Conservation (phyloP, 768 basidiomycete genomes). For the Lactarius hatsudake region DNA sequence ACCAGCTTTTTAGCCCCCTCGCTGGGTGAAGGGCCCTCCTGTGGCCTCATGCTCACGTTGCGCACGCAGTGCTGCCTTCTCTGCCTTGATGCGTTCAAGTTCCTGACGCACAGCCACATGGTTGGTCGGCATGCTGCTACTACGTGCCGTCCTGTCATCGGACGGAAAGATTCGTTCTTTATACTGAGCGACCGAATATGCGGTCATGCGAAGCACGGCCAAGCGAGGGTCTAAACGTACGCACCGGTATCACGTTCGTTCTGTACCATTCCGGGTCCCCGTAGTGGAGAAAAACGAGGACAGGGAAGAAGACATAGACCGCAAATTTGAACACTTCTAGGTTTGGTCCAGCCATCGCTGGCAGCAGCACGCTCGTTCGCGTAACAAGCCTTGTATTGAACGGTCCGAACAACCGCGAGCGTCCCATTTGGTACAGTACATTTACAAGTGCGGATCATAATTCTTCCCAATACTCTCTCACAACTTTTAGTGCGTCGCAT, state of each 20-base stretch:
- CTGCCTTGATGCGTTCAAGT: slow-evolving; percentile 66
- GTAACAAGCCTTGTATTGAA: not conserved
- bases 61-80: slow-evolving; percentile 46
- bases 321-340: slow-evolving; percentile 91
- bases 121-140: slow-evolving; percentile 58
- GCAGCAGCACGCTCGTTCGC: not conserved
- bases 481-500: not conserved
- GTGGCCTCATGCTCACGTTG: slow-evolving; percentile 44
- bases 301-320: slow-evolving; percentile 81
- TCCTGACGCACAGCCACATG: slow-evolving; percentile 64
- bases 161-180: slow-evolving; percentile 70
- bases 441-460: not conserved
- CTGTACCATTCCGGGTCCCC: slow-evolving; percentile 89
- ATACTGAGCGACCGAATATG: slow-evolving; percentile 45
- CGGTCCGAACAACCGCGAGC: not conserved
- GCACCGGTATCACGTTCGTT: slow-evolving; percentile 70
- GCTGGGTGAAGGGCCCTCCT: slow-evolving; percentile 30
- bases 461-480: not conserved
- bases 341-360: slow-evolving; percentile 59
- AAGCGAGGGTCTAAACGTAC: slow-evolving; percentile 28
- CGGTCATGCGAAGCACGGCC: not conserved
- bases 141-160: slow-evolving; percentile 50
- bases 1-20: slow-evolving; percentile 32
- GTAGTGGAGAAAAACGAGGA: slow-evolving; percentile 77
- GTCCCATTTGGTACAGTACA: not conserved